phyloP scores from a whole-genome alignment of 2,329 filamentous ascomycete genomes.

The Fusarium dlaminii region DNA sequence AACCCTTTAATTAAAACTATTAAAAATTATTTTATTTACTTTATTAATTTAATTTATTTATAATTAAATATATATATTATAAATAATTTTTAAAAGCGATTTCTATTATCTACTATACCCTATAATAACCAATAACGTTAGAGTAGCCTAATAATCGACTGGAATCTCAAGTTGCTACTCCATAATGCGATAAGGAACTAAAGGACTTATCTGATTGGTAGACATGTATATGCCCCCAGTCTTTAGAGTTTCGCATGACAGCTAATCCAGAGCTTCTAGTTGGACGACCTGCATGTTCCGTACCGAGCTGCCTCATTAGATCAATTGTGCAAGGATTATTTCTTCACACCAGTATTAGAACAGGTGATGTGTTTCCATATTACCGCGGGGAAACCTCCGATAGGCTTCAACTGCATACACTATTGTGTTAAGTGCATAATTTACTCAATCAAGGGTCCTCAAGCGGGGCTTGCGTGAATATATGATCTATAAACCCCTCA shows the following conservation, averaged over 20 bases:
- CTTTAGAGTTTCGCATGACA: neutral
- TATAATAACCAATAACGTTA: too few species aligned
- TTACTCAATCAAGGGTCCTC: neutral
- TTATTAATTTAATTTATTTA: too few species aligned
- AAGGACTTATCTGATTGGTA: neutral
- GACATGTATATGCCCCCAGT: neutral
- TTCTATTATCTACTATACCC: too few species aligned
- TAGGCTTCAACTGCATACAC: neutral
- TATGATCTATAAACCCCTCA: neutral
- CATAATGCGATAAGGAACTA: neutral
- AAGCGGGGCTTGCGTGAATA: neutral
- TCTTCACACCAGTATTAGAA: neutral
- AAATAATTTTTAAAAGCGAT: too few species aligned
- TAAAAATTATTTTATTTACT: too few species aligned
- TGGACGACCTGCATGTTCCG: neutral
- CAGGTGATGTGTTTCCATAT: neutral
- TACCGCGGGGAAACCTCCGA: neutral
- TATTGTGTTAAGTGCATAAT: neutral
- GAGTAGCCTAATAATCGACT: neutral
- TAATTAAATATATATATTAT: too few species aligned
- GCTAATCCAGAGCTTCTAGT: neutral
- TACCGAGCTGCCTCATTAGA: neutral
- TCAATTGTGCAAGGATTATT: neutral
- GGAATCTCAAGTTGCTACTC: neutral
- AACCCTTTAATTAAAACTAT: too few species aligned